These are phyloP conservation scores for Moricandia arvensis DNA, from an alignment of 345 rosid species.

Conservation along the genomic window DNA sequence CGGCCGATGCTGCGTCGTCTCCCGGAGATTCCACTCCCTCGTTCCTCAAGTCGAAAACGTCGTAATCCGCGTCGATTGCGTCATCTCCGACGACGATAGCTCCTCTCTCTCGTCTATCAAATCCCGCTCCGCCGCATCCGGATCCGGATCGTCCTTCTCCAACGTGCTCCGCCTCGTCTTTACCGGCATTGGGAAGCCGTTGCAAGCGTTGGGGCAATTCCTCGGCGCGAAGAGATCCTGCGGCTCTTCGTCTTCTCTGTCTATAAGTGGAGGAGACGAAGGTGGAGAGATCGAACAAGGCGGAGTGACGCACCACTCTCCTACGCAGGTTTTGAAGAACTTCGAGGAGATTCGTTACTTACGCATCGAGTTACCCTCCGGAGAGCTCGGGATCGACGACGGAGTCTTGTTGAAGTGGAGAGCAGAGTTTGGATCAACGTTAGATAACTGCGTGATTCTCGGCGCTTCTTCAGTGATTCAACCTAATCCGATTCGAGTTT, in stretches of 20 bases:
- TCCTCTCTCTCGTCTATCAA: constrained; percentile 40
- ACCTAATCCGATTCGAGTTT: neutral
- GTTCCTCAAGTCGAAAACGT: constrained; percentile 85
- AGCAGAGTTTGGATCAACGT: constrained; percentile 94
- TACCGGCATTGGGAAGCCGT: constrained; percentile 71
- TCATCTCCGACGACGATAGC: constrained; percentile 79
- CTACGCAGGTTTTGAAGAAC: constrained; percentile 84
- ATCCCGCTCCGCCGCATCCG: constrained; percentile 41
- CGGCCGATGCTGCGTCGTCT: constrained; percentile 93
- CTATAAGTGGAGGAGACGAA: constrained; percentile 53
- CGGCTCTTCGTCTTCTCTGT: constrained; percentile 30
- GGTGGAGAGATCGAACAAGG: constrained; percentile 74
- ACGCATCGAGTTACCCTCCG: constrained; percentile 80
- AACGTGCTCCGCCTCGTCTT: constrained; percentile 50
- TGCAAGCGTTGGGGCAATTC: constrained; percentile 72
- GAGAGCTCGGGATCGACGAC: constrained; percentile 83
- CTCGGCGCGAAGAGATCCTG: constrained; percentile 54
- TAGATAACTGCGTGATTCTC: constrained; percentile 83
- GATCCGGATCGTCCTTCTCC: constrained; percentile 42
- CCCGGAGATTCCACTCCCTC: constrained; percentile 70
- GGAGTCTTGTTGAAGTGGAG: constrained; percentile 88
- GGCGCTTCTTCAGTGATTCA: constrained; percentile 70
- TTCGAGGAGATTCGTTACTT: constrained; percentile 86
- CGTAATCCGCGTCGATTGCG: constrained; percentile 88
- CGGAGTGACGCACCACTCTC: constrained; percentile 93